These are phyloP conservation scores for Myxozyma vanderwaltii DNA, from an alignment of 805 yeast species.

Conservation along the genomic window DNA sequence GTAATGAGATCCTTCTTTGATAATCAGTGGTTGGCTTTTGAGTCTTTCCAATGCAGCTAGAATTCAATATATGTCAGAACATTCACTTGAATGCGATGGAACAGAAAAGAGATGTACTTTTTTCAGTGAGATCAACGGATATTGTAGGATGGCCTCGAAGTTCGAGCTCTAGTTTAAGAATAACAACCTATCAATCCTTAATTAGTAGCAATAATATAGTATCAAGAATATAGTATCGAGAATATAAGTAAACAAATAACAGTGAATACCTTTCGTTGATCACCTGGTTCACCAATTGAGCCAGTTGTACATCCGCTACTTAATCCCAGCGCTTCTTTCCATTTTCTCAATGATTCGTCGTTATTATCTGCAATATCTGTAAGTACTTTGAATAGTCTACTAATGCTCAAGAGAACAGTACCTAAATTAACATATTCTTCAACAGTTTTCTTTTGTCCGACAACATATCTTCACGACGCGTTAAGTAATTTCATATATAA, in stretches of 20 bases:
- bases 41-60: slow-evolving; percentile 56
- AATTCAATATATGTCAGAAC: background rate
- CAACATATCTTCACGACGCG: slow-evolving; percentile 48
- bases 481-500: background rate
- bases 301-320: slow-evolving; percentile 13
- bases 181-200: too few species aligned
- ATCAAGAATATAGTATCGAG: too few species aligned
- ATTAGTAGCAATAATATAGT: too few species aligned
- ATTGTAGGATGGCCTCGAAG: slow-evolving; percentile 73
- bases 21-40: slow-evolving; percentile 66
- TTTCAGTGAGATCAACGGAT: slow-evolving; percentile 66
- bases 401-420: slow-evolving; percentile 1
- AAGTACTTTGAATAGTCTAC: background rate
- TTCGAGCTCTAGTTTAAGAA: slow-evolving; percentile 70
- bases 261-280: slow-evolving; percentile 50
- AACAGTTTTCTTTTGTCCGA: slow-evolving; percentile 70
- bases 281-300: slow-evolving; percentile 67
- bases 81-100: background rate
- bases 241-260: background rate
- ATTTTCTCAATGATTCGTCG: slow-evolving; percentile 84
- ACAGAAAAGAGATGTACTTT: slow-evolving; percentile 36
- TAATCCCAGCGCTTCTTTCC: slow-evolving; percentile 91
- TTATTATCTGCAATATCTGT: slow-evolving; percentile 61
- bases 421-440: slow-evolving; percentile 72
- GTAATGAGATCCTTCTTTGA: slow-evolving; percentile 77